Evolutionary conservation across 306 rosid species (phyloP).

Genomic region (Sindora glabra): DNA sequence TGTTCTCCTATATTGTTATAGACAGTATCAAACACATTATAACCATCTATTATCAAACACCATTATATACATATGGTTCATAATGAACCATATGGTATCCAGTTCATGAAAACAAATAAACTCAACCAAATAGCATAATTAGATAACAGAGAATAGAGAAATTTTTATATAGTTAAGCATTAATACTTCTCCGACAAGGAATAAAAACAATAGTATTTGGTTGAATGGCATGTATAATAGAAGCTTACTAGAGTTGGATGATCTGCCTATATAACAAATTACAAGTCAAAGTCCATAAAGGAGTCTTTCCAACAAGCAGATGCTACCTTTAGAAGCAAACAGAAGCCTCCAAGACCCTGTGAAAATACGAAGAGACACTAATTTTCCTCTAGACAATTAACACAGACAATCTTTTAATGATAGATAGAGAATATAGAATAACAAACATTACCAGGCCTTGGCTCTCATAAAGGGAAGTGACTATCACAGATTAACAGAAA

Average conservation of each 20-base stretch:
- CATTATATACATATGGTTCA: too few species aligned
- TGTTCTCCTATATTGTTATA: too few species aligned
- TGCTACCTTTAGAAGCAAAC: background rate
- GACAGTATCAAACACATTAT: too few species aligned
- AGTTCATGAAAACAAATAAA: too few species aligned
- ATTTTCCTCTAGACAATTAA: background rate
- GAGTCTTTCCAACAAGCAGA: background rate
- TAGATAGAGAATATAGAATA: background rate
- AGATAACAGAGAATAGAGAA: too few species aligned
- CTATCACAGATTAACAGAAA: background rate
- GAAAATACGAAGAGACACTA: background rate
- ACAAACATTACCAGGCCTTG: constrained; percentile 73
- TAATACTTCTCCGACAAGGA: background rate
- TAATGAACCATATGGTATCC: too few species aligned
- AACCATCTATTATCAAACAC: too few species aligned
- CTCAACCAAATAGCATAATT: too few species aligned
- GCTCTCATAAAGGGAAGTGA: constrained; percentile 32
- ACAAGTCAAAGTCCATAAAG: background rate
- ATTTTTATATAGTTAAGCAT: background rate
- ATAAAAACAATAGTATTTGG: background rate
- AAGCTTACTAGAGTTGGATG: background rate
- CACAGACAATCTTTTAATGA: background rate
- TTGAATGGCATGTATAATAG: background rate
- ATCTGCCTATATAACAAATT: background rate
- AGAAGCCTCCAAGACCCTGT: background rate